Evolutionary conservation across 192 early-diverging fungal genomes (phyloP).

Genomic region (Podochytrium sp.): DNA sequence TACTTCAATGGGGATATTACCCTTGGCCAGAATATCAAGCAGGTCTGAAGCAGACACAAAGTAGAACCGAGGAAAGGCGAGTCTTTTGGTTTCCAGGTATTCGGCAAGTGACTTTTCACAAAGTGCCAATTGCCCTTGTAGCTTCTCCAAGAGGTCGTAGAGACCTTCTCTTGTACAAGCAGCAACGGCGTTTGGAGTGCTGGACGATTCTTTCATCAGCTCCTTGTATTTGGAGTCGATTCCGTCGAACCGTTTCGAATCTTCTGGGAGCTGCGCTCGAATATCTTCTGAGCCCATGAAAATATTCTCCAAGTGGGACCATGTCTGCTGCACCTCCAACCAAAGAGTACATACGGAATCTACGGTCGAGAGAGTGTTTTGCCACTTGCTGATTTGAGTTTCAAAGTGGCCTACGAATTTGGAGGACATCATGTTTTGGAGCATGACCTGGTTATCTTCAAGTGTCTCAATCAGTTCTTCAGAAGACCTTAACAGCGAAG

Average conservation of each 20-base stretch:
- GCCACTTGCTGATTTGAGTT: constrained; percentile 67
- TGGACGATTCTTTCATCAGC: constrained; percentile 59
- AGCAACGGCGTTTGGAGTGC: constrained; percentile 64
- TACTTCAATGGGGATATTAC: constrained; percentile 64
- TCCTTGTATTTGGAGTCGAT: constrained; percentile 64
- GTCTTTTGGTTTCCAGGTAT: constrained; percentile 66
- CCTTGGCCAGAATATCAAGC: constrained; percentile 69
- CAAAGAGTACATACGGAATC: constrained; percentile 62
- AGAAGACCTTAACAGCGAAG: constrained; percentile 54
- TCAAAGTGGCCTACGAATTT: constrained; percentile 71
- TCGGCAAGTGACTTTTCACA: constrained; percentile 71
- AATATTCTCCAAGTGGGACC: constrained; percentile 69
- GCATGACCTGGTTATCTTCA: constrained; percentile 73
- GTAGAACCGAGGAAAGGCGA: constrained; percentile 71
- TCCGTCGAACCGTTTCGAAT: constrained; percentile 64
- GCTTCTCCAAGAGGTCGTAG: constrained; percentile 55
- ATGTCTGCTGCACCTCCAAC: constrained; percentile 70
- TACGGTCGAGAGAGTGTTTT: constrained; percentile 62
- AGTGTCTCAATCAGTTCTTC: constrained; percentile 70
- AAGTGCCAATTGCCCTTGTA: constrained; percentile 63
- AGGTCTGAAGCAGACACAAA: constrained; percentile 67
- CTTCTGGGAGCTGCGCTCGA: constrained; percentile 66
- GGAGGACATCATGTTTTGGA: constrained; percentile 70
- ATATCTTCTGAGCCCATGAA: constrained; percentile 73
- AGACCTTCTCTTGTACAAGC: constrained; percentile 62